Conservation (phyloP, 1,284 basidiomycete species). For the Cystobasidium slooffiae region DNA sequence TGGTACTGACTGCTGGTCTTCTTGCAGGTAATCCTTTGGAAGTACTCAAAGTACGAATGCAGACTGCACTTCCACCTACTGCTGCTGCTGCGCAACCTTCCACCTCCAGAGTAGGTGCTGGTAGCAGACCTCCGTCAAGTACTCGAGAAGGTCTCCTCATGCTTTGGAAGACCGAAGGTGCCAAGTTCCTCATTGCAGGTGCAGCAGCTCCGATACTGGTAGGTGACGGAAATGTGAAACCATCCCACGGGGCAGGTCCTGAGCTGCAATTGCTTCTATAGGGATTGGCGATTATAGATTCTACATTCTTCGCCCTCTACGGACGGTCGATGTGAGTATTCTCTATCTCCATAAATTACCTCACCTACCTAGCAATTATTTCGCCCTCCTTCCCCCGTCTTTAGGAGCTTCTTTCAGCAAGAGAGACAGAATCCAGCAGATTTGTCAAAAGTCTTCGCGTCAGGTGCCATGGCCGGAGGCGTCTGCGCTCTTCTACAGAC, state of each 20-base stretch:
- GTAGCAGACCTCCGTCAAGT: conserved; percentile 39
- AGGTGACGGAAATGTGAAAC: neutral
- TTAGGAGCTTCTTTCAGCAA: conserved; percentile 48
- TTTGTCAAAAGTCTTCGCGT: conserved; percentile 49
- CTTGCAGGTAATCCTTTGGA: conserved; percentile 34
- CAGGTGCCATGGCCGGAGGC: conserved; percentile 53
- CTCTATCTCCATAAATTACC: neutral
- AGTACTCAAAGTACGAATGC: conserved; percentile 52
- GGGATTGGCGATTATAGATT: conserved; percentile 54
- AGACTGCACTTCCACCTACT: conserved; percentile 46
- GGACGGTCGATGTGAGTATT: conserved; percentile 52
- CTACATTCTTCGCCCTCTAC: conserved; percentile 54
- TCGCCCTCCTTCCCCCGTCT: neutral
- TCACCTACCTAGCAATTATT: conserved; percentile 27
- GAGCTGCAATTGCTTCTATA: neutral
- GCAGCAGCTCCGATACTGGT: conserved; percentile 54
- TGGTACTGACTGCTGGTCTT: neutral
- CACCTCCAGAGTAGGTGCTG: conserved; percentile 34
- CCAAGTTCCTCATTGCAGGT: conserved; percentile 53
- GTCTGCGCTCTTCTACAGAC: conserved; percentile 54
- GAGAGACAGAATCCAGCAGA: conserved; percentile 52
- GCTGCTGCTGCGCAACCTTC: conserved; percentile 28
- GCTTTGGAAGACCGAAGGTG: conserved; percentile 52
- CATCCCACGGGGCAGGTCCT: neutral
- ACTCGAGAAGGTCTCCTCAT: conserved; percentile 44